These are phyloP conservation scores for Cryptosporidium viatorum DNA, from an alignment of 169 alveolate species.

Conservation along the genomic window DNA sequence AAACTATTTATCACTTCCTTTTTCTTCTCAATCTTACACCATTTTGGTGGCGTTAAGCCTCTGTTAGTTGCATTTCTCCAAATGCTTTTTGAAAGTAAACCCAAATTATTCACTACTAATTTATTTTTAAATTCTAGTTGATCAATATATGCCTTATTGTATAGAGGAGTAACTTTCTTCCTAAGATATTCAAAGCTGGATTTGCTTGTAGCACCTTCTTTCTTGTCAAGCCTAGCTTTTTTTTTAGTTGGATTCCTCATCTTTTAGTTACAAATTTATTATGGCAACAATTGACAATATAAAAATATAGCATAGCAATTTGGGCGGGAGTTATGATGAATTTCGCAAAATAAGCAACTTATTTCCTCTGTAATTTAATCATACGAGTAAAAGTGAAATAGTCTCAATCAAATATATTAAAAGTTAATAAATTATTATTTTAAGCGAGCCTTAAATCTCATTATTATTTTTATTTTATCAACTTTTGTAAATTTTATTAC, in stretches of 20 bases:
- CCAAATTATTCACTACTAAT: constrained; percentile 5
- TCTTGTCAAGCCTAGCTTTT: not conserved
- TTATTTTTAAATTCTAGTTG: constrained; percentile 40
- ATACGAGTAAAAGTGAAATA: no score
- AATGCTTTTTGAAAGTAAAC: not conserved
- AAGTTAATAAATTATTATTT: no score
- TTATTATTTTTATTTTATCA: no score
- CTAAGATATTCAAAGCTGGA: not conserved
- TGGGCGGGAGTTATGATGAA: not conserved
- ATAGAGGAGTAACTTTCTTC: constrained; percentile 51
- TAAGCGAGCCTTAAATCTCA: not conserved
- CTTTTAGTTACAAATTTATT: not conserved
- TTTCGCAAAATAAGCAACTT: not conserved
- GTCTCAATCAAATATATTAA: no score
- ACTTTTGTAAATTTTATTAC: no score
- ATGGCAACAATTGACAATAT: not conserved
- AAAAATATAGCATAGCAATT: not conserved
- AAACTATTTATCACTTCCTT: not conserved
- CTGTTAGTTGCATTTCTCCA: constrained; percentile 12
- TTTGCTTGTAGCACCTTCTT: not conserved
- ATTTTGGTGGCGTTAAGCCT: constrained; percentile 25
- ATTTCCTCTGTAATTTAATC: not conserved
- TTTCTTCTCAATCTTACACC: constrained; percentile 24
- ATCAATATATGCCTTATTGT: not conserved
- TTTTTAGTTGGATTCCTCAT: not conserved